phyloP scores from a whole-genome alignment of 164 flowering plant genomes.

The Cinnamomum micranthum region DNA sequence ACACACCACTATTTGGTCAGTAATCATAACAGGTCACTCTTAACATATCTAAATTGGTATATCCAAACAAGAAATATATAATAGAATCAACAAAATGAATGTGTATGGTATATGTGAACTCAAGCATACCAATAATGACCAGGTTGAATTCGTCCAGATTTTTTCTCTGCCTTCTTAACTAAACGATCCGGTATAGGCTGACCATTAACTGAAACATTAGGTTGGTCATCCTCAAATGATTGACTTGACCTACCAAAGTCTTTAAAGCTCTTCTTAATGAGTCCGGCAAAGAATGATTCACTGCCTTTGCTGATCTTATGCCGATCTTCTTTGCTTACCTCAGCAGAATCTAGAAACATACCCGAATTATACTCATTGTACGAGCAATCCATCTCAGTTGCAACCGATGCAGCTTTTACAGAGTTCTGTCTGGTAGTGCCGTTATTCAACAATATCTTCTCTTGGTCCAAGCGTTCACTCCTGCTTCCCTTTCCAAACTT shows the following conservation, averaged over 20 bases:
- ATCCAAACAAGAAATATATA: background rate
- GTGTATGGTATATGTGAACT: background rate
- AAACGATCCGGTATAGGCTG: slow-evolving; percentile 57
- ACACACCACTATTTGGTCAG: no score
- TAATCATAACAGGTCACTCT: no score
- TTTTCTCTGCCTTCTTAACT: slow-evolving; percentile 82
- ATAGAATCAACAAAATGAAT: no score
- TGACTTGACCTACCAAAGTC: slow-evolving; percentile 38
- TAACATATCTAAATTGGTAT: background rate
- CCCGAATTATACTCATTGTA: slow-evolving; percentile 32
- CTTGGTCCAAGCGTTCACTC: slow-evolving; percentile 31
- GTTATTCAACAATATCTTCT: slow-evolving; percentile 24
- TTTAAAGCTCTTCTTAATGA: slow-evolving; percentile 37
- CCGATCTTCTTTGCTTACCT: slow-evolving; percentile 25
- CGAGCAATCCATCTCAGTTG: slow-evolving; percentile 46
- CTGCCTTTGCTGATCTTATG: slow-evolving; percentile 27
- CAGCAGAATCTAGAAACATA: slow-evolving; percentile 37
- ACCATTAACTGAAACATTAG: slow-evolving; percentile 63
- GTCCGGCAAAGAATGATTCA: slow-evolving; percentile 39
- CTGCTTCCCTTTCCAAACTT: slow-evolving; percentile 26
- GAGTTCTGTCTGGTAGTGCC: slow-evolving; percentile 29
- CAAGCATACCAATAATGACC: slow-evolving; percentile 80
- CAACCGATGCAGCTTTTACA: slow-evolving; percentile 29
- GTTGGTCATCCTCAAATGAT: slow-evolving; percentile 26
- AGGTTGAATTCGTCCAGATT: slow-evolving; percentile 74